Evolutionary conservation across 1,139 yeast species (phyloP), one percentile per base, ranked within the genome.

Genomic region (Blastobotrys capitulatus): DNA sequence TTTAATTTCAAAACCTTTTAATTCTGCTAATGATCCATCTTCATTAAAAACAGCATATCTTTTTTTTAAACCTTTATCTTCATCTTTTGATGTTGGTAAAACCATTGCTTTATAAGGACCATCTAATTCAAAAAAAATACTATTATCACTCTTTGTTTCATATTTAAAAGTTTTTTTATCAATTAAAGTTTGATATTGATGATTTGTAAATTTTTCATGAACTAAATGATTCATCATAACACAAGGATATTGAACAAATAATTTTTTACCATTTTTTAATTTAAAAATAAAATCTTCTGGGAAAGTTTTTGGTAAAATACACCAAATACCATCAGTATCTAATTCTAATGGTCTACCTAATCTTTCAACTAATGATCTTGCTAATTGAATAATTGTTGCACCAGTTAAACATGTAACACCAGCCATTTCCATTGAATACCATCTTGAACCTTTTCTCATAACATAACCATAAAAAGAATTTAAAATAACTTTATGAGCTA

Each of bases 341-440:
- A 94, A 77, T 64, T 94, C 99, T 55, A 94, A 73, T 0, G 98
- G 98, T 57, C 98, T 77, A 2, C 99, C 99, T 2, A 94, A 72
- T 59, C 97, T 75, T 65, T 92, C 98, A n/a, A 94, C 97, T 52
- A 92, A 72, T 1, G 85, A 73, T 56, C 98, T 75, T 0, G 98
- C 99, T 92, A 90, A 85, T 68, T 94, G 98, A 71, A 94, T 94
- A 58, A 94, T 92, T 0, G 95, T 88, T 0, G 98, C 97, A 52
- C 99, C 99, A 0, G 98, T 94, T 48, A 90, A 75, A 75, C 98
- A 94, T 0, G 99, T 94, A 16, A 94, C 95, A 54, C 98, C 99
- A 0, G 98, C 99, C 98, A 94, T 94, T 68, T 92, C 98, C 95
- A 94, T 90, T 0, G 98, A 92, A 62, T 90, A 94, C 99, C 99